Percentiles rank a stretch among this genome's conserved stretches.
phyloP scores from a whole-genome alignment of 139 green algal genomes.

The Chlorella sp. region DNA sequence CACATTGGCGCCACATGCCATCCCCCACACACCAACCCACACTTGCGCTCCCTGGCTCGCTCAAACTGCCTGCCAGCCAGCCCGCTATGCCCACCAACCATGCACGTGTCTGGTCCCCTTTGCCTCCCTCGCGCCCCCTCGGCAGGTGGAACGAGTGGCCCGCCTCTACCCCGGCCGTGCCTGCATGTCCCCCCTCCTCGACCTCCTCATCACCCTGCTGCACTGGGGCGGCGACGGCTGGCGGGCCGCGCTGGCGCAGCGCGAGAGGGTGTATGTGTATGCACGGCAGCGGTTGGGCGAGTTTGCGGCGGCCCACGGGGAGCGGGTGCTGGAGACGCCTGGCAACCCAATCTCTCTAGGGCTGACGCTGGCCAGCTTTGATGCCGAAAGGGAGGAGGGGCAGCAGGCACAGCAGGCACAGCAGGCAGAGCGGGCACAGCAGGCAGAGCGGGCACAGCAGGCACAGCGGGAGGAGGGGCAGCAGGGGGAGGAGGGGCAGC shows the following conservation, averaged over 20 bases:
- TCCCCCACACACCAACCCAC: too few species aligned
- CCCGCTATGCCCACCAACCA: neutral
- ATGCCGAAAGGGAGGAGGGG: neutral
- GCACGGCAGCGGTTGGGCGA: constrained; percentile 37
- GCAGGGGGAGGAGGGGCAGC: constrained; percentile 13
- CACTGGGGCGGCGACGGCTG: constrained; percentile 78
- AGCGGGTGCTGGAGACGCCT: constrained; percentile 83
- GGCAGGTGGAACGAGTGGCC: constrained; percentile 79
- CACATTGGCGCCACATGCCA: too few species aligned
- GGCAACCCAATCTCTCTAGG: constrained; percentile 93
- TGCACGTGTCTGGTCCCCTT: neutral
- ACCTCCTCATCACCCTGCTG: constrained; percentile 95
- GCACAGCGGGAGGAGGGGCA: neutral
- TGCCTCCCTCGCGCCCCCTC: neutral
- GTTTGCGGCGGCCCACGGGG: constrained; percentile 60
- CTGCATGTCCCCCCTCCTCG: constrained; percentile 76
- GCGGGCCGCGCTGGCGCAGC: constrained; percentile 66
- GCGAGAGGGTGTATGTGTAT: constrained; percentile 70
- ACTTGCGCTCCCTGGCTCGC: too few species aligned
- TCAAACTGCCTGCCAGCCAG: neutral
- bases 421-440: neutral
- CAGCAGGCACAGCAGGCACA: neutral
- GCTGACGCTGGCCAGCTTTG: constrained; percentile 73
- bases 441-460: neutral
- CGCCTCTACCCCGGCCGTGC: constrained; percentile 86